These are phyloP conservation scores for Byssochlamys sp. DNA, from an alignment of 2,329 filamentous ascomycete genomes.

Conservation along the genomic window DNA sequence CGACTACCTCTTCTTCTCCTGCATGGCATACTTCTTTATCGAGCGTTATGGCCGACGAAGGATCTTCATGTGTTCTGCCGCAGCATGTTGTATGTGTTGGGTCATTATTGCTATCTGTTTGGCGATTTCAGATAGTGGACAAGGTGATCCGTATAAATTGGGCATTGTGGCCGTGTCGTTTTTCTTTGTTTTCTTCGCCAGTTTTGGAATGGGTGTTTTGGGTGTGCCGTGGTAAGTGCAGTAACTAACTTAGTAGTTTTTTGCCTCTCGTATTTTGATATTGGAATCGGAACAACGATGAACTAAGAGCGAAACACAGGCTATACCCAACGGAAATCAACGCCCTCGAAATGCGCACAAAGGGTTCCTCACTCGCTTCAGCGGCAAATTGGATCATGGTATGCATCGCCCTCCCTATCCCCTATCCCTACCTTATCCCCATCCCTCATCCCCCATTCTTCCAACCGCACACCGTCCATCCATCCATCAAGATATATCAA, in stretches of 20 bases:
- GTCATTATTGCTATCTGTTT: constrained; percentile 39
- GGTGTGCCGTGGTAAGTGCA: constrained; percentile 25
- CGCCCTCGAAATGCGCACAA: constrained; percentile 25
- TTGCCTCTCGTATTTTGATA: background rate
- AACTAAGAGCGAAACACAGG: too few species aligned
- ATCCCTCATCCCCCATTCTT: too few species aligned
- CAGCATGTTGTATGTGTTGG: constrained; percentile 42
- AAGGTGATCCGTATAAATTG: constrained; percentile 33
- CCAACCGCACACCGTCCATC: too few species aligned
- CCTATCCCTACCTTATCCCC: too few species aligned
- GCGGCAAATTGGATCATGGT: constrained; percentile 21
- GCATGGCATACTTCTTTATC: constrained; percentile 37
- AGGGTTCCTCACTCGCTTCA: constrained; percentile 21
- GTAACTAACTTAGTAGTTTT: too few species aligned
- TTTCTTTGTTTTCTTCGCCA: constrained; percentile 33
- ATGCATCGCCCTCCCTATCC: too few species aligned
- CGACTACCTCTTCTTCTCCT: constrained; percentile 39
- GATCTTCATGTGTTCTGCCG: constrained; percentile 41
- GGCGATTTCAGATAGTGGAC: constrained; percentile 30
- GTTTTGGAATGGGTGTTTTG: constrained; percentile 31
- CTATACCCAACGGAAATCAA: constrained; percentile 27
- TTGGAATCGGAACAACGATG: background rate
- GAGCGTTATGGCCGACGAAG: constrained; percentile 41
- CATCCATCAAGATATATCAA: too few species aligned
- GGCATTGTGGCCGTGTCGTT: constrained; percentile 42